Percentiles rank a stretch among this genome's conserved stretches.
phyloP scores from a whole-genome alignment of 2,329 filamentous ascomycete species.

The Exophiala bonariae region DNA sequence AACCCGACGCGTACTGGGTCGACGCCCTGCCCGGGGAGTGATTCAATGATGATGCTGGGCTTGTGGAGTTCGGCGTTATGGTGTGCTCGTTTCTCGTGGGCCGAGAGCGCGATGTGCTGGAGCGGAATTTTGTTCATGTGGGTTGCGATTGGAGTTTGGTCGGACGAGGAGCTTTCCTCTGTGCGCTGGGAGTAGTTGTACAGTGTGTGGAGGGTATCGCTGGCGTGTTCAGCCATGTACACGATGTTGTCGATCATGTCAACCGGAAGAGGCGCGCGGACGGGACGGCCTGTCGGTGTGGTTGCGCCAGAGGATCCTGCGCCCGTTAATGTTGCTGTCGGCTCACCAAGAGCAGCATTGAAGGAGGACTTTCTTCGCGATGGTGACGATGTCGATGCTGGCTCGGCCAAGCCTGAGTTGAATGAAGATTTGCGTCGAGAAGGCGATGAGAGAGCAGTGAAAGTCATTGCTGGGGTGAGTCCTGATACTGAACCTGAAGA shows the following conservation, averaged over 20 bases:
- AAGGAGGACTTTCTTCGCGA: neutral
- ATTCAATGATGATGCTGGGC: conserved; percentile 24
- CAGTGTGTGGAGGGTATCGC: conserved; percentile 11
- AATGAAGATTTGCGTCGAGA: neutral
- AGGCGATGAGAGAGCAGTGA: neutral
- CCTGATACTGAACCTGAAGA: neutral
- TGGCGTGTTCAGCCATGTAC: conserved; percentile 16
- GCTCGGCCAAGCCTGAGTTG: neutral
- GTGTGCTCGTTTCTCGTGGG: conserved; percentile 18
- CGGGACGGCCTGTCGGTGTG: neutral
- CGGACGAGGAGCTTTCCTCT: no score
- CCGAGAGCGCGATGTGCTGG: conserved; percentile 12
- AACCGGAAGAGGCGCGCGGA: conserved; percentile 15
- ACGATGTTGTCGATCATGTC: conserved; percentile 22
- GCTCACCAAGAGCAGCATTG: no score
- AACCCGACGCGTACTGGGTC: conserved; percentile 23
- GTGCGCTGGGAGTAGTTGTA: conserved; percentile 18
- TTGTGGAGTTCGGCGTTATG: conserved; percentile 12
- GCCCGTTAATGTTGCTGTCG: neutral
- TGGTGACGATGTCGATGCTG: neutral
- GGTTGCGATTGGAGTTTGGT: neutral
- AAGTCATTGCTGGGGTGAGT: neutral
- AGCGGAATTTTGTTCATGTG: conserved; percentile 13
- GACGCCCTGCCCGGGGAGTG: conserved; percentile 4
- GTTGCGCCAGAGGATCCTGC: no score